Evolutionary conservation across 257 asterid genomes (phyloP).

Genomic region (Lycium barbarum): DNA sequence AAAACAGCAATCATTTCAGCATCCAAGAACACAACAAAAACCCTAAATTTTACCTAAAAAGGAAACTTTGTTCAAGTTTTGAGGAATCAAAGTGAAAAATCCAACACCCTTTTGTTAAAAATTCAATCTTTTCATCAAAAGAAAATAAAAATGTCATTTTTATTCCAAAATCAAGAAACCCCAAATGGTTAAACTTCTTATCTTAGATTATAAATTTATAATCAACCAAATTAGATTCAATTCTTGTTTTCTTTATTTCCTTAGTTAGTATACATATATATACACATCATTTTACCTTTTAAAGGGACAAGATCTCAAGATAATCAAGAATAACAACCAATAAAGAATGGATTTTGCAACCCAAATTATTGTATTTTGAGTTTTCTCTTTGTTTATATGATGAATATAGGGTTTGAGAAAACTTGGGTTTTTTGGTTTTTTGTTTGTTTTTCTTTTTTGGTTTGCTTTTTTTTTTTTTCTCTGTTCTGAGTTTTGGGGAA

Average conservation of each 20-base stretch:
- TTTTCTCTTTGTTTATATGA: conserved; percentile 15
- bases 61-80: neutral
- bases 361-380: neutral
- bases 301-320: conserved; percentile 33
- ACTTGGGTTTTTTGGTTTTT: conserved; percentile 11
- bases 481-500: conserved; percentile 29
- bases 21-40: conserved; percentile 11
- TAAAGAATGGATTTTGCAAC: conserved; percentile 10
- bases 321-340: conserved; percentile 7
- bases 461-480: neutral
- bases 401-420: conserved; percentile 29
- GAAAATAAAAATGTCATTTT: neutral
- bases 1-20: conserved; percentile 27
- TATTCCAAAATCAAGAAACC: neutral
- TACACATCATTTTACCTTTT: conserved; percentile 26
- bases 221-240: neutral
- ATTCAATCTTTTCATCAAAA: neutral
- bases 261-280: conserved; percentile 34
- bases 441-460: neutral
- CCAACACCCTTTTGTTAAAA: conserved; percentile 20
- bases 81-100: conserved; percentile 29
- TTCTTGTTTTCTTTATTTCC: conserved; percentile 38
- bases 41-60: conserved; percentile 16
- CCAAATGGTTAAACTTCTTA: neutral
- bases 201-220: conserved; percentile 16